These are phyloP conservation scores for Uronychia binucleata DNA, from an alignment of 73 alveolate species.

Conservation along the genomic window DNA sequence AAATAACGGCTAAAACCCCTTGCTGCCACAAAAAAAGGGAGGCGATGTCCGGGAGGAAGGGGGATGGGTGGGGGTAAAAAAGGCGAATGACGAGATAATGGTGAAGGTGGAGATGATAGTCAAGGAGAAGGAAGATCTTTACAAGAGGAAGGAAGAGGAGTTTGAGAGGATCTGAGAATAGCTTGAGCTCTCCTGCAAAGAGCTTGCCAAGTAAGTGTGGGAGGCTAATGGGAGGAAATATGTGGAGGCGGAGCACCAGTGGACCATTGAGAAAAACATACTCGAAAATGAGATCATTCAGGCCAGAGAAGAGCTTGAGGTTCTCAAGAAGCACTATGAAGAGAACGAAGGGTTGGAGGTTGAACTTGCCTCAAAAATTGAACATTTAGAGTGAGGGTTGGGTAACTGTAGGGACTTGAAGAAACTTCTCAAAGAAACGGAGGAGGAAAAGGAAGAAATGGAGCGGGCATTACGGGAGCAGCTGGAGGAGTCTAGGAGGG, in stretches of 20 bases:
- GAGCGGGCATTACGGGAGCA: not conserved
- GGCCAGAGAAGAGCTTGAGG: not conserved
- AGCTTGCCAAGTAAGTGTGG: not conserved
- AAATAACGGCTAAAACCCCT: too few relatives aligned
- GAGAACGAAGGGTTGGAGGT: not conserved
- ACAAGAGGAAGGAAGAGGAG: not conserved
- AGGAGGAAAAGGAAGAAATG: not conserved
- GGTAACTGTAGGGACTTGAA: not conserved
- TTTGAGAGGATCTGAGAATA: not conserved
- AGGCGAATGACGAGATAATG: not conserved
- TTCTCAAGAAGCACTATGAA: not conserved
- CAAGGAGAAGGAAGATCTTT: not conserved
- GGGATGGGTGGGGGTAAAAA: too few relatives aligned
- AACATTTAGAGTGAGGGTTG: not conserved
- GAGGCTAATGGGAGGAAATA: not conserved
- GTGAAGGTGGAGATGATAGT: not conserved
- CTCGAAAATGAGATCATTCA: not conserved
- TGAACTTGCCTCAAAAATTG: not conserved
- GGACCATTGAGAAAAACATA: not conserved
- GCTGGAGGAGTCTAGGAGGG: not conserved
- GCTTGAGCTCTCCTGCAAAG: not conserved
- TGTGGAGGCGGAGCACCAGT: not conserved
- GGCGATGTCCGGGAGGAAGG: too few relatives aligned
- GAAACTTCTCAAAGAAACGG: not conserved
- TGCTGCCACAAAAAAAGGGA: too few relatives aligned